Base-by-base conservation (phyloP, 257 asterid genomes). In the Capsicum baccatum region DNA sequence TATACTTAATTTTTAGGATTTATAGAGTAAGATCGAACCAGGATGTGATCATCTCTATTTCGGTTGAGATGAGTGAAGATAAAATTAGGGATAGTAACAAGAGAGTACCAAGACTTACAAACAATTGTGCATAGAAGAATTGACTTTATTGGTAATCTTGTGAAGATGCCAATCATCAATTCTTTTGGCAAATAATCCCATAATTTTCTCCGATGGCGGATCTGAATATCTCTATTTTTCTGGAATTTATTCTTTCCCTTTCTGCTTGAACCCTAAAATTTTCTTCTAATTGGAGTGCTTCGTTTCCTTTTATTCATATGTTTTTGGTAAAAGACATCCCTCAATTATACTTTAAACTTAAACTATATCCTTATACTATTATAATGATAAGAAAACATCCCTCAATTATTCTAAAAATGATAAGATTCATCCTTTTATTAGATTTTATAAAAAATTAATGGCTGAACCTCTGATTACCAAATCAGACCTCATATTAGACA, bases 101-200 rank as follows among this genome's bases (percentile, higher is more conserved):
- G 33, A 4, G 59, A 71, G 3, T 81, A 81, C 87, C 85, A 85
- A 71, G 79, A 71, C 33, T 73, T 85, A 11, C 85, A 81, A 3
- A 85, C 78, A 56, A 79, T 70, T 63, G 79, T 85, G 79, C 78
- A 81, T 59, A 83, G 83, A 9, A 81, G 21, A 7, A 85, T 63
- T 35, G 85, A 85, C 55, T 81, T 71, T 5, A 10, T 19, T 0
- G 83, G 85, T 37, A 85, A 68, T 66, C 68, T 85, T 33, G 12
- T 5, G 16, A 85, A 76, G 68, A 81, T 85, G 3, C n/a, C 48
- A 7, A 15, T 26, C 79, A 85, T 26, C 78, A 71, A 81, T 13
- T 81, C 87, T 73, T 81, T 16, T 19, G 85, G 87, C 9, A 85
- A 44, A 82, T 44, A 82, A 3, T 66, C 63, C 21, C 48, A 54